Evolutionary conservation across 192 early-diverging fungal genomes (phyloP), one percentile per base, ranked within the genome.

Genomic region (Coemansia sp.): DNA sequence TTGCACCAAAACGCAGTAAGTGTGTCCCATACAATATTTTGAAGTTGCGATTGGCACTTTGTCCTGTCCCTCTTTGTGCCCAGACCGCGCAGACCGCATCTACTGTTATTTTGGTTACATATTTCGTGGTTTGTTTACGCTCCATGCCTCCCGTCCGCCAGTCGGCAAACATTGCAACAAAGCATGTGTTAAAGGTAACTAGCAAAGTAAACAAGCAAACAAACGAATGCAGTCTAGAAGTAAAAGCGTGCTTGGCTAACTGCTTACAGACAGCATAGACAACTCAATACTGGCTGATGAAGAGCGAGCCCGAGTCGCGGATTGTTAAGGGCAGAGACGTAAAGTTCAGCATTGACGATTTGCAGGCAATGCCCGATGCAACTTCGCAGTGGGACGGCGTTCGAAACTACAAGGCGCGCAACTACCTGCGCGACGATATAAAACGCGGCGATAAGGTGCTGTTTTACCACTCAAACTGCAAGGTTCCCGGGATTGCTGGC

Each of bases 401-500:
- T 12, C 60, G 92, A 23, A 95, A 90, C 70, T 91, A 85, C 66
- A 90, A 91, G 55, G 93, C 92, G 5, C 84, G 90, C 22, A 95
- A 94, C 63, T 83, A 90, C 22, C 86, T 95, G 88, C 83, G 86
- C 2, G 83, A 87, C 26, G 73, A 82, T 48, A 93, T 93, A 90
- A 89, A 88, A 48, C 37, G 87, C 6, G 90, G 88, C 10, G 89
- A 92, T 50, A 61, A 81, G 9, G 82, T 86, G 19, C 69, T 95
- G 1, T 95, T 92, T 63, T 95, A 95, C 75, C 92, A 94, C 61
- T 92, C 91, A 9, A 95, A 93, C 65, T 92, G 91, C 77, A 91
- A 91, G 49, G 53, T 55, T 1, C 92, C 93, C 4, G 93, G 93
- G 2, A 82, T 95, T n/a, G 91, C 90, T 10, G 93, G 93, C 26